Conservation (phyloP, 176 grass and related monocot genomes). For the Musa troglodytarum region DNA sequence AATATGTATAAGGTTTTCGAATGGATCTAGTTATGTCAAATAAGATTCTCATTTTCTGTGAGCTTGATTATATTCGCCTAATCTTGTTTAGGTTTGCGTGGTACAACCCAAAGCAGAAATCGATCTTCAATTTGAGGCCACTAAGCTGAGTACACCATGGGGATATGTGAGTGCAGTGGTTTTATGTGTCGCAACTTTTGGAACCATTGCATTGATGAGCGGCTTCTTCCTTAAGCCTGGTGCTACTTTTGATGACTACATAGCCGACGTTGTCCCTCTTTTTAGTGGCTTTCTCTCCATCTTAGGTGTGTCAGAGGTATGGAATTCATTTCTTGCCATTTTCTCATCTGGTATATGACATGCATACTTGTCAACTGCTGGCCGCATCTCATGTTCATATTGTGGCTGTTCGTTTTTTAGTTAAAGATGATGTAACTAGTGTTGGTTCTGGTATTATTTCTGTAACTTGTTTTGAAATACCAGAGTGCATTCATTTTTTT, state of each 20-base stretch:
- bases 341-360: background rate
- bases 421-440: background rate
- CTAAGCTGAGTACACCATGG: slow-evolving; percentile 73
- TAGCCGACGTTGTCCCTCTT: slow-evolving; percentile 76
- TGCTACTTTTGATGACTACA: slow-evolving; percentile 70
- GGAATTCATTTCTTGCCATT: background rate
- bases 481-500: background rate
- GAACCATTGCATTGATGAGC: slow-evolving; percentile 78
- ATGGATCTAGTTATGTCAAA: background rate
- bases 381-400: background rate
- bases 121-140: slow-evolving; percentile 72
- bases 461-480: background rate
- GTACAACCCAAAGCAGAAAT: slow-evolving; percentile 96
- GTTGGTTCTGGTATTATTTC: background rate
- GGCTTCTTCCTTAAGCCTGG: slow-evolving; percentile 95
- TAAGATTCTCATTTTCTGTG: background rate
- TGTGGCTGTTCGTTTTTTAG: background rate
- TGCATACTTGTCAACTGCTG: background rate
- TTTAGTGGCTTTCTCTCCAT: slow-evolving; percentile 81
- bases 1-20: background rate
- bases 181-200: slow-evolving; percentile 73
- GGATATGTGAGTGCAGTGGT: slow-evolving; percentile 62
- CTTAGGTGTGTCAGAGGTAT: slow-evolving; percentile 88
- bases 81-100: slow-evolving; percentile 52
- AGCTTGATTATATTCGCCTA: background rate